phyloP scores from a whole-genome alignment of 192 early-diverging fungal species.

The Dispira simplex region DNA sequence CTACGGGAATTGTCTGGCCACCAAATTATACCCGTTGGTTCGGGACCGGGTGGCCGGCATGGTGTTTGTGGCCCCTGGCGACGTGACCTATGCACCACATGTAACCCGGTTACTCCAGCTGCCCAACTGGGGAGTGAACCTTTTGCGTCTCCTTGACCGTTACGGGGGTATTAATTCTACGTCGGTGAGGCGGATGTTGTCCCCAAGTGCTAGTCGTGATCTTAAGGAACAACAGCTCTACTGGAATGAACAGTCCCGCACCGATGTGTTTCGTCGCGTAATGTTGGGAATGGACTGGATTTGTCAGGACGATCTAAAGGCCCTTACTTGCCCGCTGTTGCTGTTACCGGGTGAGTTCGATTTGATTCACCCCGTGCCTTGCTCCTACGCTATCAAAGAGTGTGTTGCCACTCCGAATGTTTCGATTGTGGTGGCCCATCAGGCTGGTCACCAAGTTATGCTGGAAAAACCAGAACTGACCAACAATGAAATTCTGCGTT shows the following conservation, averaged over 20 bases:
- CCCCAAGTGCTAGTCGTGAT: not conserved
- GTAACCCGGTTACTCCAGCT: not conserved
- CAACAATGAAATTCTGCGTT: constrained; percentile 9
- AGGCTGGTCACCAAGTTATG: constrained; percentile 10
- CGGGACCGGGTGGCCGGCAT: not conserved
- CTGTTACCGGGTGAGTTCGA: constrained; percentile 6
- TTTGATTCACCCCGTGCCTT: constrained; percentile 4
- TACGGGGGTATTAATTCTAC: constrained; percentile 8
- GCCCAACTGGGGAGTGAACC: not conserved
- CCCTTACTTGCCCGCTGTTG: not conserved
- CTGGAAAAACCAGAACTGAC: constrained; percentile 8
- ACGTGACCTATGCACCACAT: constrained; percentile 7
- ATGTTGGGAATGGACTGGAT: constrained; percentile 10
- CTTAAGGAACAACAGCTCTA: constrained; percentile 3
- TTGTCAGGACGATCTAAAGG: not conserved
- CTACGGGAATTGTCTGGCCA: constrained; percentile 8
- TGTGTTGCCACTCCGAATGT: not conserved
- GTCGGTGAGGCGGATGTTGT: constrained; percentile 6
- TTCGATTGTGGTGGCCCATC: constrained; percentile 6
- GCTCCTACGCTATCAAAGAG: constrained; percentile 9
- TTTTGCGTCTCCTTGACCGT: constrained; percentile 3
- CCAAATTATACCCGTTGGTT: not conserved
- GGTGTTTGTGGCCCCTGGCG: constrained; percentile 5
- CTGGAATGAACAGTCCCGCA: constrained; percentile 4
- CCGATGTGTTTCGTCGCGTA: constrained; percentile 1